These are phyloP conservation scores for Amylocarpus encephaloides DNA, from an alignment of 2,329 filamentous ascomycete genomes.

Conservation along the genomic window DNA sequence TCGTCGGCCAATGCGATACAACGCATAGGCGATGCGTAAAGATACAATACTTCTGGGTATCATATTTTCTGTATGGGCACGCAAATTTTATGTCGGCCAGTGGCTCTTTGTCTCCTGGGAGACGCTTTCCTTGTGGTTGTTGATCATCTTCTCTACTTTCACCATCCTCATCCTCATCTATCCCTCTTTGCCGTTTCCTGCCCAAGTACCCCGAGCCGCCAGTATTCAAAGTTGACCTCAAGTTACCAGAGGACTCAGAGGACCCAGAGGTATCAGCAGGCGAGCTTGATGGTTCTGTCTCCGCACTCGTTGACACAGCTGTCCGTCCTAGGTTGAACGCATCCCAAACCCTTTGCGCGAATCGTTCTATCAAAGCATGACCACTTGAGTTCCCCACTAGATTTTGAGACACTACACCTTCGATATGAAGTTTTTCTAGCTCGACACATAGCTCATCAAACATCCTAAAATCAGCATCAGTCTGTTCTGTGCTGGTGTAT, in stretches of 20 bases:
- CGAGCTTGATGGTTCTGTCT: neutral
- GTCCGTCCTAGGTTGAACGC: neutral
- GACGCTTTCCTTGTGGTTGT: neutral
- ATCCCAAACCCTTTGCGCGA: neutral
- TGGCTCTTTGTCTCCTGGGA: neutral
- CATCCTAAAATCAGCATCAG: neutral
- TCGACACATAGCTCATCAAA: neutral
- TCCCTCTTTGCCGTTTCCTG: neutral
- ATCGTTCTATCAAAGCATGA: neutral
- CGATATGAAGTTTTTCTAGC: neutral
- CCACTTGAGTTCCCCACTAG: neutral
- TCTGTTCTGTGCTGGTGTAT: neutral
- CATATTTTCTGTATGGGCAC: neutral
- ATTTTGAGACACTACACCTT: neutral
- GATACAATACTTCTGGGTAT: neutral
- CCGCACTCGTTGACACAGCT: neutral
- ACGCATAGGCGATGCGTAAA: neutral
- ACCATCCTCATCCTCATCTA: neutral
- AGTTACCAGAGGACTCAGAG: neutral
- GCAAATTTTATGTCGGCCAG: neutral
- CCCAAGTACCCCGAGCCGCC: neutral
- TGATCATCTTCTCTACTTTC: neutral
- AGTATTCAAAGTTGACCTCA: neutral
- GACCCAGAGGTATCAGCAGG: neutral
- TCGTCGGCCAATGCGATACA: too few species aligned